Evolutionary conservation across 495 filamentous ascomycete species (phyloP), one percentile per base, ranked within the genome.

Genomic region (Jackrogersella multiformis): DNA sequence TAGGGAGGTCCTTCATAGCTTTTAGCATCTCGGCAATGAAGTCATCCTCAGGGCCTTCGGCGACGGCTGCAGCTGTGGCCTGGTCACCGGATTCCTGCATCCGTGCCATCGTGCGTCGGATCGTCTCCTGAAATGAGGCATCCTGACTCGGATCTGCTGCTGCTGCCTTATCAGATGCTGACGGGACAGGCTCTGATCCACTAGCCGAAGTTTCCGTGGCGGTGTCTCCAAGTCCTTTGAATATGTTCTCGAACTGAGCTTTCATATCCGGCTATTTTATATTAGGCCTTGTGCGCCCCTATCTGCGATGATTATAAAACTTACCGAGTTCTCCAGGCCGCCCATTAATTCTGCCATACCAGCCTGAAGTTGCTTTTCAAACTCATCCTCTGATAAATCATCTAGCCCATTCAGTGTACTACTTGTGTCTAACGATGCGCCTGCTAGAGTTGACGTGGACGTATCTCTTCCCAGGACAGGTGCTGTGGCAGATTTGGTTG

Each of bases 31-130:
- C 89, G 21, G 89, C 87, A 10, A 97, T 78, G 71, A 97, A 86
- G 74, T 96, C 94, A 63, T 96, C 91, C 51, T 75, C 73, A 0
- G 85, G 80, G 7, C 86, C 79, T 48, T 88, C 88, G 20, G 89
- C 84, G 4, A 89, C 80, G 1, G 90, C 92, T 0, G 94, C 91
- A 7, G 90, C 90, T 0, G 87, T 90, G 10, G 95, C 93, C 65
- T 92, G 86, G 24, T 93, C 89, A 4, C 89, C 91, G 0, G 92
- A 95, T 35, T 86, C 82, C 65, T 95, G 91, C 92, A 99, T 97
- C 30, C 95, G 90, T 77, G 96, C 90, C 88, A 97, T 96, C 0
- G 94, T 97, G 55, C 86, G 86, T 45, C 87, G 86, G 71, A 99
- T 98, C 4, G 92, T 94, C 57, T 95, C 92, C 74, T 94, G 92